Base-by-base conservation (phyloP, 1,139 yeast genomes). In the Geotrichum klebahnii region DNA sequence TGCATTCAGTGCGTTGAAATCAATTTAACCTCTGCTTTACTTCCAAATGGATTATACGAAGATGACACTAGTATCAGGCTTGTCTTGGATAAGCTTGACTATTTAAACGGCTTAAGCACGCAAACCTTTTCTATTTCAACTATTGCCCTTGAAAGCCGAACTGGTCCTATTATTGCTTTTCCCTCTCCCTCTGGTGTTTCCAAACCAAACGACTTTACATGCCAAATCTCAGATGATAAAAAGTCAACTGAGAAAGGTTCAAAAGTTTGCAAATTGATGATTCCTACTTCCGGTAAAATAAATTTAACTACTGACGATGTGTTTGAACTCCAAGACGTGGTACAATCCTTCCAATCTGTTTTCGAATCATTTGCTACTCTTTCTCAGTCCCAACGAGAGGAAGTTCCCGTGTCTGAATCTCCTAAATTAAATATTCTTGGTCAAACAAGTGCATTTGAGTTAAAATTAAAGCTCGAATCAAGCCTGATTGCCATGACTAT, bases 221-320 rank as follows among this genome's bases (percentile, higher is more conserved):
- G 43, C 19, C 48, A 46, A n/a, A 23, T 46, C 14, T 28, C 39
- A 23, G 14, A 20, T 3, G 33, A 38, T 5, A 14, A 28, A 0
- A 19, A 5, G 6, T 9, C 8, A 3, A 14, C 5, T 17, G 20
- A n/a, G n/a, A n/a, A n/a, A n/a, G n/a, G n/a, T n/a, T n/a, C 16
- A 6, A 38, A 37, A 17, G 42, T 45, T 14, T 23, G 48, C 28
- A 52, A 50, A n/a, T 36, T 58, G 5, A 42, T 61, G 35, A 42
- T 60, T 8, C 63, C 64, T 3, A 58, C 56, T 38, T 32, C 57
- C 6, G 56, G 54, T 4, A 36, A 34, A 3, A 29, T 59, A 8
- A 37, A 44, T 4, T 26, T 60, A 12, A 31, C 44, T 16, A 10
- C 51, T 2, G 54, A 53, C 16, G 57, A 55, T 39, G 23, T 61